These are phyloP conservation scores for Nicotiana tomentosiformis DNA, from an alignment of 257 asterid species.

Conservation along the genomic window DNA sequence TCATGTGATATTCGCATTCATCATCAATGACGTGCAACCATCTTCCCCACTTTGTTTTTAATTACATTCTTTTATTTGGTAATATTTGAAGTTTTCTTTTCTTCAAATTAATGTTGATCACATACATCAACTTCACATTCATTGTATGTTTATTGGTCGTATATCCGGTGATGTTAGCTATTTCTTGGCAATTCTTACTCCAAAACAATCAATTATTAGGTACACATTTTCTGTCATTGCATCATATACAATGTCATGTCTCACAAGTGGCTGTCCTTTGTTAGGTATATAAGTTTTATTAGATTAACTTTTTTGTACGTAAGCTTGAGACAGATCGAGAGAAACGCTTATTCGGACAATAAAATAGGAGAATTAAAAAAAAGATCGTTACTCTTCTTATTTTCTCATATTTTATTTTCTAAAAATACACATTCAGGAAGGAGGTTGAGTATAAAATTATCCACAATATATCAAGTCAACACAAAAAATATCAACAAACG, in stretches of 20 bases:
- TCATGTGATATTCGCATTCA: neutral
- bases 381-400: neutral
- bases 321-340: neutral
- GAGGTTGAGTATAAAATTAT: neutral
- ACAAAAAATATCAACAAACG: neutral
- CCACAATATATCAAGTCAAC: neutral
- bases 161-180: neutral
- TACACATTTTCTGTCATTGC: neutral
- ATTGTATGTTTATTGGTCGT: neutral
- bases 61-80: no score
- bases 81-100: neutral
- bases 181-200: neutral
- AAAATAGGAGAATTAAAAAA: neutral
- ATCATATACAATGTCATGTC: neutral
- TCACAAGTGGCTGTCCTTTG: conserved; percentile 8
- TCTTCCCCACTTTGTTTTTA: neutral
- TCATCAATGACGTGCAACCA: conserved; percentile 6
- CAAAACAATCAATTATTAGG: neutral
- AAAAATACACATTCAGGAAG: neutral
- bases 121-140: neutral
- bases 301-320: neutral
- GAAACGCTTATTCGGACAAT: neutral
- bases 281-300: neutral
- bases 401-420: neutral
- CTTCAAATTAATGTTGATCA: neutral